Evolutionary conservation across 805 yeast species (phyloP).

Genomic region (Candida silvatica): DNA sequence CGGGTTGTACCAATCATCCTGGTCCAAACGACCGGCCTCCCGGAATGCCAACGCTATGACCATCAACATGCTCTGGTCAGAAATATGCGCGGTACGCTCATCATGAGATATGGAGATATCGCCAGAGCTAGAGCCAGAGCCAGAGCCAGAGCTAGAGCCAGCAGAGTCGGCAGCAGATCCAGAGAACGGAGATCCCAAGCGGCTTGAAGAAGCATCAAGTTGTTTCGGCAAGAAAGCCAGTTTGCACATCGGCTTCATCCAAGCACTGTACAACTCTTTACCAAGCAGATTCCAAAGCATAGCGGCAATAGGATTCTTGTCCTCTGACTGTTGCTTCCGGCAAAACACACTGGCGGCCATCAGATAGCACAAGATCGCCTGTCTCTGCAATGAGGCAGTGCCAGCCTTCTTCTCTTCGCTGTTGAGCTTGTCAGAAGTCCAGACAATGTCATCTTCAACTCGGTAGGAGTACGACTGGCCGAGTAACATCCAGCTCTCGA

Average conservation of each 20-base stretch:
- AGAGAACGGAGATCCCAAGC: constrained; percentile 3
- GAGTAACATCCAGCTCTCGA: constrained; percentile 80
- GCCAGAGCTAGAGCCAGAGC: background rate
- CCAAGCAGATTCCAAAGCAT: constrained; percentile 47
- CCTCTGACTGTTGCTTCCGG: constrained; percentile 11
- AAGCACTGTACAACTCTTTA: constrained; percentile 49
- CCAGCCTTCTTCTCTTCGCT: constrained; percentile 47
- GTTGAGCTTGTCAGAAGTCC: constrained; percentile 81
- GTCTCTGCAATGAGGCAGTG: constrained; percentile 60
- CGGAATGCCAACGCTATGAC: constrained; percentile 10
- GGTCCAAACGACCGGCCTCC: constrained; percentile 36
- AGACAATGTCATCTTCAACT: constrained; percentile 85
- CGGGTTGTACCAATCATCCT: constrained; percentile 52
- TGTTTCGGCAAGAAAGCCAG: constrained; percentile 49
- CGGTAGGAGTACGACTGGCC: constrained; percentile 72
- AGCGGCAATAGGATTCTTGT: constrained; percentile 28
- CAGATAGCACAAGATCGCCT: constrained; percentile 61
- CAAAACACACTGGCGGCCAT: constrained; percentile 53
- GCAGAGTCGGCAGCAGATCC: constrained; percentile 1
- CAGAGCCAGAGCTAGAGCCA: background rate
- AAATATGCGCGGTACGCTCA: background rate
- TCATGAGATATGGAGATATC: background rate
- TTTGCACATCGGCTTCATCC: constrained; percentile 56
- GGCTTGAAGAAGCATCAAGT: constrained; percentile 15
- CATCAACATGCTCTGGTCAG: constrained; percentile 3